Evolutionary conservation across 2,329 filamentous ascomycete species (phyloP).

Genomic region (Apiospora arundinis): DNA sequence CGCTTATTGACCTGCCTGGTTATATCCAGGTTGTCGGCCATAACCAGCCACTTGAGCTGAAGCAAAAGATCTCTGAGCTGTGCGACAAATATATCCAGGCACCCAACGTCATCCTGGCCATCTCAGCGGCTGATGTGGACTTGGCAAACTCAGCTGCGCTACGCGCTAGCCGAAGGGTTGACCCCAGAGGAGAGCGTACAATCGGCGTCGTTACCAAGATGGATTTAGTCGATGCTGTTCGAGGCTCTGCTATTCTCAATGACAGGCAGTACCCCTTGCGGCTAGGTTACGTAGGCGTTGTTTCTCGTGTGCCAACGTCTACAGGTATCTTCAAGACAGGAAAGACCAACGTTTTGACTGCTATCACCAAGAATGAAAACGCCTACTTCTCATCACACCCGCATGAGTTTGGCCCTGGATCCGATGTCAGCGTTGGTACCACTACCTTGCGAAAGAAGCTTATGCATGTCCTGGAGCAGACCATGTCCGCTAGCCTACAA

Average conservation of each 20-base stretch:
- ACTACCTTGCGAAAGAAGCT: constrained; percentile 89
- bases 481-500: constrained; percentile 92
- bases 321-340: constrained; percentile 84
- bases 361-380: constrained; percentile 88
- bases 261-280: constrained; percentile 94
- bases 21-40: constrained; percentile 96
- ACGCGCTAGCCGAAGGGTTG: constrained; percentile 86
- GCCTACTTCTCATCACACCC: constrained; percentile 87
- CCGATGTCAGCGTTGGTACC: constrained; percentile 81
- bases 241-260: constrained; percentile 78
- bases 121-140: constrained; percentile 97
- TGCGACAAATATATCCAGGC: constrained; percentile 98
- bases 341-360: constrained; percentile 76
- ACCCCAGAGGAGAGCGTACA: constrained; percentile 91
- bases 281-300: constrained; percentile 95
- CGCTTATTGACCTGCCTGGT: constrained; percentile 92
- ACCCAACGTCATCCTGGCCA: constrained; percentile 95
- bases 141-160: constrained; percentile 94
- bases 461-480: constrained; percentile 96
- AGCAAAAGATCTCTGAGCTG: constrained; percentile 93
- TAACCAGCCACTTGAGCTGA: constrained; percentile 88
- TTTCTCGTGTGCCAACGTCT: constrained; percentile 77
- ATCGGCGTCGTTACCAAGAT: constrained; percentile 99
- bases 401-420: constrained; percentile 75
- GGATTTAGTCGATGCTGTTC: constrained; percentile 87